phyloP scores from a whole-genome alignment of 208 protist genomes.

The Trichomonas vaginalis region DNA sequence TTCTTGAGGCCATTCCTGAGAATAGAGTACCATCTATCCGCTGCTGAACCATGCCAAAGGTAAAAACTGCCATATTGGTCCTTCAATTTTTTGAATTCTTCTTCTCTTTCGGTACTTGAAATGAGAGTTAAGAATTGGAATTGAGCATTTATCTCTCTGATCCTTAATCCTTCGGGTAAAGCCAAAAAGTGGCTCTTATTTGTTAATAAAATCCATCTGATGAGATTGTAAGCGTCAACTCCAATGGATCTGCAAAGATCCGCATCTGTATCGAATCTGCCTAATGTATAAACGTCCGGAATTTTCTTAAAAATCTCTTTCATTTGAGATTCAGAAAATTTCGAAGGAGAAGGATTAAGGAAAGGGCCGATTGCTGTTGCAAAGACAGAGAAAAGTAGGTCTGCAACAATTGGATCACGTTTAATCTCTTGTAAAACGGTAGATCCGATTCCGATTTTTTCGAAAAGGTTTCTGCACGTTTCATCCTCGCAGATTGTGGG shows the following conservation, averaged over 20 bases:
- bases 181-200: not conserved
- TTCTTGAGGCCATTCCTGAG: not conserved
- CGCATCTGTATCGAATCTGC: not conserved
- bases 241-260: not conserved
- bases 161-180: not conserved
- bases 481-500: not conserved
- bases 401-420: not conserved
- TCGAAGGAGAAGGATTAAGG: not conserved
- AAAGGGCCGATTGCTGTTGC: not conserved
- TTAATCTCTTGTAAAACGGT: not conserved
- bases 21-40: not conserved
- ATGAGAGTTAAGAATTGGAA: not conserved
- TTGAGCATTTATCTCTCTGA: not conserved
- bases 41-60: not conserved
- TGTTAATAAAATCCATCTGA: not conserved
- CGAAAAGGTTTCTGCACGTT: not conserved
- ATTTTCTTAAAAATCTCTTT: no score
- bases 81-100: not conserved
- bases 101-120: not conserved
- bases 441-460: not conserved
- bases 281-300: no score
- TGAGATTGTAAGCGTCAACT: not conserved
- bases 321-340: no score
- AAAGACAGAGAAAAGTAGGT: not conserved
- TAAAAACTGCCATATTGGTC: not conserved